Percentiles rank a stretch among this genome's conserved stretches.
phyloP scores from a whole-genome alignment of 139 green algal species.

The Chlamydomonas schloesseri region DNA sequence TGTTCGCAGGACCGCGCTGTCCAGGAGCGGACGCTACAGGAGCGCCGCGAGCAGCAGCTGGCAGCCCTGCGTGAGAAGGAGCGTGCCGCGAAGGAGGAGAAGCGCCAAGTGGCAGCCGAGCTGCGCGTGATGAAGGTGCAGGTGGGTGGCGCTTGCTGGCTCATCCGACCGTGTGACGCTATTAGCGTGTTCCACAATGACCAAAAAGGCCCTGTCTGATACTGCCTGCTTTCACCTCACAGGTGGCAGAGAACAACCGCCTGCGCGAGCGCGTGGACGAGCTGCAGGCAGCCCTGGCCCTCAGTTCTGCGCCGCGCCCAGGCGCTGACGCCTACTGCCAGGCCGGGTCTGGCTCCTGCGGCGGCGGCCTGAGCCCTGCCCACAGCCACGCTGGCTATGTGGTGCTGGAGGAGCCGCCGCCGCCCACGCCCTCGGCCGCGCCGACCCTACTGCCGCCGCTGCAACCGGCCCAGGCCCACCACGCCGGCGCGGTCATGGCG shows the following conservation, averaged over 20 bases:
- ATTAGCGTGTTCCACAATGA: no score
- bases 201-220: no score
- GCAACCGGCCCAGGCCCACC: no score
- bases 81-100: background rate
- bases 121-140: constrained; percentile 2
- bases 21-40: background rate
- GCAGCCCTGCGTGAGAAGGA: background rate
- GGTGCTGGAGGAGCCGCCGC: no score
- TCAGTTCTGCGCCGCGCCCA: background rate
- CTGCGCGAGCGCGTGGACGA: constrained; percentile 13
- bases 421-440: no score
- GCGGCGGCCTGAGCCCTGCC: no score
- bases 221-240: no score
- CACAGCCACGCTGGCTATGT: no score
- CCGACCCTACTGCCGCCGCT: no score
- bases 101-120: constrained; percentile 1
- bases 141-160: background rate
- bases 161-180: no score
- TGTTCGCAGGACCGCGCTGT: constrained; percentile 12
- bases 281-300: background rate
- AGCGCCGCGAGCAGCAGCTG: constrained; percentile 21
- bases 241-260: constrained; percentile 9
- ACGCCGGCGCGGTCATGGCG: no score
- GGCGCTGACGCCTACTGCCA: background rate
- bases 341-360: no score